Base-by-base conservation (phyloP, 225 moss, liverwort and hornwort genomes). In the Thuidium tamariscinum region DNA sequence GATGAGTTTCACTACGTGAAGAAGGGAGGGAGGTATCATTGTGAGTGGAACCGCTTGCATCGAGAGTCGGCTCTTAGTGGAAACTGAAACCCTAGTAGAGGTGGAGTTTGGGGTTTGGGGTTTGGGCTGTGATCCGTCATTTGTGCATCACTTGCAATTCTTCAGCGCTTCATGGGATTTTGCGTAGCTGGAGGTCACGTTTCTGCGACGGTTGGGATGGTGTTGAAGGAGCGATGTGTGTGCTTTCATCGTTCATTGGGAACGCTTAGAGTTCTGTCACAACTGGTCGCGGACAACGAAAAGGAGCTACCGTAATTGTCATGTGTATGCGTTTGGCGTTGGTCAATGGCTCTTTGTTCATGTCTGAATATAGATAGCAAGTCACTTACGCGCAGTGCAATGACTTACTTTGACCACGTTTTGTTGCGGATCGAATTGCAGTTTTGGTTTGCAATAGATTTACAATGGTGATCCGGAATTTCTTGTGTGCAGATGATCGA, bases 401-500 rank as follows among this genome's bases (percentile, higher is more conserved):
- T 49, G 80, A n/a, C 88, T 88, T 67, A 39, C 32, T 80, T 32
- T 37, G 61, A 80, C 23, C 29, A 69, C 20, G 23, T 70, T 42
- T 81, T 60, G 19, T 44, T 88, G 46, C 34, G 44, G 78, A 74
- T 42, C 18, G 54, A 20, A 29, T 74, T 61, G 11, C 10, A 29
- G 34, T 82, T 74, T n/a, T 83, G 62, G 17, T 27, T 55, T 80
- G 62, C 34, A 49, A 62, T 42, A 34, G 64, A 64, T 49, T 82
- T 56, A 42, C 32, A 18, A 46, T 29, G 56, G 10, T 36, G 83
- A 54, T 77, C 41, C 68, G 85, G 71, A 29, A 76, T 67, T 34
- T 32, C n/a, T 29, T 71, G 49, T 91, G 68, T 77, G 89, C 95
- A 98, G 97, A 98, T 98, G 97, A 96, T 98, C 76, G 95, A 98